Base-by-base conservation (phyloP, 768 basidiomycete genomes). In the Tricholoma saponaceum region DNA sequence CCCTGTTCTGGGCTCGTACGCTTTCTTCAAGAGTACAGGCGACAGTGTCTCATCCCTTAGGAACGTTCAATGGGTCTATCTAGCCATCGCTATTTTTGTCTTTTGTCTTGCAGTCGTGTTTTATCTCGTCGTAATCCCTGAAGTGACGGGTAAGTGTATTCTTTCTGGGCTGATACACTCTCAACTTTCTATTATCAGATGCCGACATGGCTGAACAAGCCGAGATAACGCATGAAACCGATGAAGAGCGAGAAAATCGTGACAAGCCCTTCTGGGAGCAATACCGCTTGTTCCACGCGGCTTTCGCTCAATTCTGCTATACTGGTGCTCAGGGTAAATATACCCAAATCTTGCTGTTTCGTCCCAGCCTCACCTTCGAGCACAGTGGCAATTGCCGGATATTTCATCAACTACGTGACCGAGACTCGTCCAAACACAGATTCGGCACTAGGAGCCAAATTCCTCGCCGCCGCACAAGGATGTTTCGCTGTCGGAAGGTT, bases 61-160 rank as follows among this genome's bases (percentile, higher is more conserved):
- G 55, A 72, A 59, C 7, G 70, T 73, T 0, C 72, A 73, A 67
- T 72, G 70, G 71, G 69, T 71, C 14, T 72, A 72, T 30, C 69
- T 70, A 18, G 69, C 70, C 28, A 72, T 73, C 51, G 70, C 69
- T 1, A 60, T 67, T 26, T 73, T 73, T 52, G 70, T 73, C 10
- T 72, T 73, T 58, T 60, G 55, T 14, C 70, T 73, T 25, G 66
- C 70, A 0, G 54, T 67, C 16, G 66, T 73, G 3, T 73, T 73
- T 55, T 73, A 69, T 56, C 67, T 72, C 52, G 67, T 67, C 3
- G 69, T 63, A 13, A 73, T 73, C 22, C 72, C 72, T 5, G 72
- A 73, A 58, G 72, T 73, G 32, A 73, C 72, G 30, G 70, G 70
- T 66, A 18, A 2, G 65, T 59, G 18, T 20, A 16, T 28, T 18